Evolutionary conservation across 352 stramenopile species (phyloP).

Genomic region (Phytophthora pini): DNA sequence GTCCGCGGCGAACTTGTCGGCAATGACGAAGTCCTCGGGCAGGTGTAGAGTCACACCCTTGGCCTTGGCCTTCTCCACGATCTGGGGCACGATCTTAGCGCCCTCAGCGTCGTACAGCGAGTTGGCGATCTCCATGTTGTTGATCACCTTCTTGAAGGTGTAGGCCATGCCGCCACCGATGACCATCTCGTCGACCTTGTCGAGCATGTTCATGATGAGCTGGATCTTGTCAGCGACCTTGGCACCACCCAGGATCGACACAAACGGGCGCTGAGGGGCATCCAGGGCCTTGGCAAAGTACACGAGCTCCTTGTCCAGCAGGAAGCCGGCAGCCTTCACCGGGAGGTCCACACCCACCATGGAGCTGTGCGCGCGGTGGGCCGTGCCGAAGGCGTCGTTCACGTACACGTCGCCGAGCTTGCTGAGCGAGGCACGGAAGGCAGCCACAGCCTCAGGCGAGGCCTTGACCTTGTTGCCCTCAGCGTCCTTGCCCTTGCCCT

Average conservation of each 20-base stretch:
- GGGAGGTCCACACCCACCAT: slow-evolving; percentile 96
- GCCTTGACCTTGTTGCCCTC: slow-evolving; percentile 87
- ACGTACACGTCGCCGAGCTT: slow-evolving; percentile 97
- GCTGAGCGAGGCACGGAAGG: slow-evolving; percentile 93
- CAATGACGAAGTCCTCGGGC: slow-evolving; percentile 97
- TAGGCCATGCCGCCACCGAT: slow-evolving; percentile 99
- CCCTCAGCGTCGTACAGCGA: slow-evolving; percentile 93
- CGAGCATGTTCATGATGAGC: slow-evolving; percentile 99
- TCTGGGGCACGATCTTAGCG: slow-evolving; percentile 85
- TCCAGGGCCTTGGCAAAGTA: slow-evolving; percentile 99
- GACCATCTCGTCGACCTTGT: slow-evolving; percentile 99
- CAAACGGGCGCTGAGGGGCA: slow-evolving; percentile 95
- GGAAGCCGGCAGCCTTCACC: slow-evolving; percentile 93
- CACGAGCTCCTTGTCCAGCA: slow-evolving; percentile 99
- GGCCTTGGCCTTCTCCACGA: slow-evolving; percentile 97
- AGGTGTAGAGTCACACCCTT: slow-evolving; percentile 99
- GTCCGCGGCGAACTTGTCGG: slow-evolving; percentile 97
- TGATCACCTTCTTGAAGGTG: slow-evolving; percentile 99
- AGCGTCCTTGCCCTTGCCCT: slow-evolving; percentile 88
- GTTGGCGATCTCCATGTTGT: slow-evolving; percentile 95
- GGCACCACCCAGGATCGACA: slow-evolving; percentile 98
- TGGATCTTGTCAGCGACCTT: slow-evolving; percentile 99
- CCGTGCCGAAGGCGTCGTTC: slow-evolving; percentile 99
- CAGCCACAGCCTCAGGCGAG: slow-evolving; percentile 93
- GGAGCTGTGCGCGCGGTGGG: slow-evolving; percentile 98